Conservation (phyloP, 768 basidiomycete genomes). For the Scleroderma citrinum region DNA sequence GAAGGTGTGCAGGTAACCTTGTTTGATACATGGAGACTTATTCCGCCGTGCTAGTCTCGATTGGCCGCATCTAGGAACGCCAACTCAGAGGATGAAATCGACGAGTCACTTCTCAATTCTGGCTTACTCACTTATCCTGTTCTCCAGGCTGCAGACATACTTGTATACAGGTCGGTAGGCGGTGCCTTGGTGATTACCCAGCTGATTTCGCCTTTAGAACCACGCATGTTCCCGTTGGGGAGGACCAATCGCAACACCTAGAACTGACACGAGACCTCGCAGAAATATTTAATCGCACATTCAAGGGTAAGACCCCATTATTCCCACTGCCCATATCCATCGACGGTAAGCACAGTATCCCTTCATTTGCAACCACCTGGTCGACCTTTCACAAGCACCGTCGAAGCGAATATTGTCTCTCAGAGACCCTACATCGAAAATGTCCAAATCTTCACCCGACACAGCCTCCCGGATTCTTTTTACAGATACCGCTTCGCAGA, state of each 20-base stretch:
- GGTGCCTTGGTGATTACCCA: background rate
- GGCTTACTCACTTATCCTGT: constrained; percentile 92
- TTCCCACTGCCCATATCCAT: constrained; percentile 73
- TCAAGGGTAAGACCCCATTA: constrained; percentile 37
- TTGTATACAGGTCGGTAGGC: constrained; percentile 65
- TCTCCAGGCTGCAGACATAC: constrained; percentile 88
- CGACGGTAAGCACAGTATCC: constrained; percentile 50
- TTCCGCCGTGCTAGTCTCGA: constrained; percentile 47
- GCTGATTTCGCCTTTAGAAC: constrained; percentile 41
- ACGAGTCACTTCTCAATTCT: constrained; percentile 75
- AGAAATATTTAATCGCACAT: constrained; percentile 72
- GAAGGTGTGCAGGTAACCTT: constrained; percentile 55
- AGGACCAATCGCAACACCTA: constrained; percentile 93
- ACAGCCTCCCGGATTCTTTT: constrained; percentile 77
- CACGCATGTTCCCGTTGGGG: constrained; percentile 93
- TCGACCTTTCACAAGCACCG: constrained; percentile 45
- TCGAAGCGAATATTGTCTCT: constrained; percentile 83
- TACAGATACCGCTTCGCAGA: constrained; percentile 61
- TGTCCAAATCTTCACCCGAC: constrained; percentile 91
- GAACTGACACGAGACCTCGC: constrained; percentile 85
- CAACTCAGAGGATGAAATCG: constrained; percentile 66
- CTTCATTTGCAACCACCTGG: background rate
- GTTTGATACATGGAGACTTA: too few relatives aligned
- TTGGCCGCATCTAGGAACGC: constrained; percentile 71
- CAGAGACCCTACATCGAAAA: constrained; percentile 79